A percentile compares a stretch with the other conserved stretches of the same genome.
phyloP scores from a whole-genome alignment of 495 filamentous ascomycete genomes.

The Penicillium bialowiezense region DNA sequence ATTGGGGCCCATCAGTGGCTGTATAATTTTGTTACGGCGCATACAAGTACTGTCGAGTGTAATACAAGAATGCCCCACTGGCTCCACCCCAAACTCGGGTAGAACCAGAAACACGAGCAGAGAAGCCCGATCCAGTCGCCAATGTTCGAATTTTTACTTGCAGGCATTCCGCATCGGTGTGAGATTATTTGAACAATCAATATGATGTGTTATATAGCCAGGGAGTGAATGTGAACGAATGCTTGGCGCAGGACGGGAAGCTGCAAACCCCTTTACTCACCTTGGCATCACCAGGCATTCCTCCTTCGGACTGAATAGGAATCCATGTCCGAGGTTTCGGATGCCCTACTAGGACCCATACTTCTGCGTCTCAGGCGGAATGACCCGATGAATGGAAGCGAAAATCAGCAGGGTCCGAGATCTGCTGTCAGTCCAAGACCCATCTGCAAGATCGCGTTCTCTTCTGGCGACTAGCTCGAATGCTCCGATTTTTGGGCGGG shows the following conservation, averaged over 20 bases:
- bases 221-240: too few species aligned
- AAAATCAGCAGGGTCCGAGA: background rate
- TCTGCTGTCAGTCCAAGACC: background rate
- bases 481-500: too few species aligned
- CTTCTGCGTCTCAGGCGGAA: constrained; percentile 1
- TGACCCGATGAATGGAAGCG: background rate
- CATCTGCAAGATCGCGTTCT: background rate
- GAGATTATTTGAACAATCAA: too few species aligned
- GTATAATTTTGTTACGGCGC: background rate
- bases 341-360: background rate
- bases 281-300: too few species aligned
- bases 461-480: background rate
- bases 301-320: background rate
- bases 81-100: background rate
- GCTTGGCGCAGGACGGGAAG: too few species aligned
- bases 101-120: background rate
- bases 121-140: too few species aligned
- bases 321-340: background rate
- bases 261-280: too few species aligned
- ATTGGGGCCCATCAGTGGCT: background rate
- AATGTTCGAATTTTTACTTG: too few species aligned
- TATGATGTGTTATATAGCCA: too few species aligned
- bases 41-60: background rate
- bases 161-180: too few species aligned
- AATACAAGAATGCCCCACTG: background rate